Conservation (phyloP, 1,284 basidiomycete species). For the Ceratobasidium sp. region DNA sequence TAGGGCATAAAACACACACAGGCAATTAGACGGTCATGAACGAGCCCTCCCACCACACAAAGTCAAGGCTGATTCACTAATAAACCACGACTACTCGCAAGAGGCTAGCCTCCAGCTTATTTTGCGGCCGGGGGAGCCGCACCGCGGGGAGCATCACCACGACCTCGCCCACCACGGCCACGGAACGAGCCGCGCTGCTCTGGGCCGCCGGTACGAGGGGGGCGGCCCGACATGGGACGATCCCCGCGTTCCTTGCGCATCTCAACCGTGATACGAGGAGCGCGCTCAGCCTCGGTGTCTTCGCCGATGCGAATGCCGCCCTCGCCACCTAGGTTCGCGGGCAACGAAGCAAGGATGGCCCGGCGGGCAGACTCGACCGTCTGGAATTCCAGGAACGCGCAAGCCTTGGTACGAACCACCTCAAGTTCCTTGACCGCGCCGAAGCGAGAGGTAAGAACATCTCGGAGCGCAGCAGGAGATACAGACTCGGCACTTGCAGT, state of each 20-base stretch:
- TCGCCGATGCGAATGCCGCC: conserved; percentile 83
- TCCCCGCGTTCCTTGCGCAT: conserved; percentile 89
- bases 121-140: conserved; percentile 25
- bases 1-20: conserved; percentile 4
- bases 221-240: conserved; percentile 58
- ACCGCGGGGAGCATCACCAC: conserved; percentile 44
- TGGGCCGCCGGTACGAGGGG: conserved; percentile 52
- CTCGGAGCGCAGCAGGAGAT: conserved; percentile 67
- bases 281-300: conserved; percentile 59
- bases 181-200: conserved; percentile 46
- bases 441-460: conserved; percentile 74
- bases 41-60: conserved; percentile 19
- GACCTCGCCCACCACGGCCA: conserved; percentile 42
- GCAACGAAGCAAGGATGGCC: conserved; percentile 82
- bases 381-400: conserved; percentile 93
- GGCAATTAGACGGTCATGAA: conserved; percentile 36
- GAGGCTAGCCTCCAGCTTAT: conserved; percentile 1
- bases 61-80: neutral
- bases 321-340: conserved; percentile 77
- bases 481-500: conserved; percentile 82
- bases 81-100: neutral
- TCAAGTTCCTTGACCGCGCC: conserved; percentile 90
- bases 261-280: conserved; percentile 78
- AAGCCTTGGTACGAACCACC: conserved; percentile 87
- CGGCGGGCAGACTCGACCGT: conserved; percentile 81